These are phyloP conservation scores for button mushroom (Agaricus bisporus) DNA, from an alignment of 768 basidiomycete genomes.

Conservation along the genomic window DNA sequence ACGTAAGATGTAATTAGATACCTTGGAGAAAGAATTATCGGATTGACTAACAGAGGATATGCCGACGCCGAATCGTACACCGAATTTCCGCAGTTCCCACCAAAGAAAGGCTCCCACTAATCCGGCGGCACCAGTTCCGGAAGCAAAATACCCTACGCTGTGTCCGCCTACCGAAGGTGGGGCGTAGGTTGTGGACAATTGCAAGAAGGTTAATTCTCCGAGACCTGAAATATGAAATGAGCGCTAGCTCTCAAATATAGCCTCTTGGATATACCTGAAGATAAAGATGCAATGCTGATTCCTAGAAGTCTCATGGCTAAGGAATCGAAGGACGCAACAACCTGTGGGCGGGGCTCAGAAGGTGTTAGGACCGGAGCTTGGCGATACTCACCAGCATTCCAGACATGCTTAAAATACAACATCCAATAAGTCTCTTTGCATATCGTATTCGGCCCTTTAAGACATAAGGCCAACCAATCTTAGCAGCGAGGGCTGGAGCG, in stretches of 20 bases:
- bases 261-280: constrained; percentile 49
- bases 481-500: constrained; percentile 78
- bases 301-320: constrained; percentile 71
- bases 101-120: constrained; percentile 89
- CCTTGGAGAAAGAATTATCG: background rate
- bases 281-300: constrained; percentile 75
- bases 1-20: constrained; percentile 7
- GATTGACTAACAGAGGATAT: constrained; percentile 61
- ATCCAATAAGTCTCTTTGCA: constrained; percentile 63
- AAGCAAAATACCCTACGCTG: constrained; percentile 90
- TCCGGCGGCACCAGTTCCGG: constrained; percentile 92
- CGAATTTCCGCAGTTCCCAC: constrained; percentile 88
- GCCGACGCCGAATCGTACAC: constrained; percentile 79
- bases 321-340: constrained; percentile 67
- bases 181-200: constrained; percentile 79
- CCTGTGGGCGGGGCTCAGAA: constrained; percentile 31
- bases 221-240: constrained; percentile 46
- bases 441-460: constrained; percentile 86
- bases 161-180: constrained; percentile 66
- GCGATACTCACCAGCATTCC: constrained; percentile 78
- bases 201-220: constrained; percentile 92
- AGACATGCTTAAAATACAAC: constrained; percentile 64
- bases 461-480: constrained; percentile 89
- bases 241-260: background rate
- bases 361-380: too few species aligned